phyloP scores from a whole-genome alignment of 2,329 filamentous ascomycete species.

The Aureobasidium pullulans region DNA sequence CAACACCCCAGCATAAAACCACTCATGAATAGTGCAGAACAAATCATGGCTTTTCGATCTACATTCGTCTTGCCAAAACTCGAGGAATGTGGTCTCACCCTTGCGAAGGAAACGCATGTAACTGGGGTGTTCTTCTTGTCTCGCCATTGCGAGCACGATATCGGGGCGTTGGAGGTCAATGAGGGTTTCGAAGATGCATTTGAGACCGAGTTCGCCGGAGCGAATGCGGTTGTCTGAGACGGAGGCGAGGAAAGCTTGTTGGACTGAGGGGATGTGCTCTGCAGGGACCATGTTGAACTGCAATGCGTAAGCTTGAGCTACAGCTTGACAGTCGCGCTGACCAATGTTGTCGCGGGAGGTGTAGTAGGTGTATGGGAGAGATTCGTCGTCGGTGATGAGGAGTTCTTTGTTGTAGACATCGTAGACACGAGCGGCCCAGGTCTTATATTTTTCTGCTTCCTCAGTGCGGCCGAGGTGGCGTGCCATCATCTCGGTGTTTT shows the following conservation, averaged over 20 bases:
- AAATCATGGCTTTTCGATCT: conserved; percentile 41
- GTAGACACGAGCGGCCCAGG: conserved; percentile 27
- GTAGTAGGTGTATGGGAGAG: conserved; percentile 33
- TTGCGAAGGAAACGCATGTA: conserved; percentile 42
- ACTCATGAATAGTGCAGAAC: conserved; percentile 43
- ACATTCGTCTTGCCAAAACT: conserved; percentile 40
- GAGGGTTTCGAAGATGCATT: conserved; percentile 36
- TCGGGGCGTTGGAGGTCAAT: conserved; percentile 34
- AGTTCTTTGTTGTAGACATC: conserved; percentile 30
- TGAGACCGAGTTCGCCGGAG: conserved; percentile 37
- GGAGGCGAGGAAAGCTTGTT: conserved; percentile 25
- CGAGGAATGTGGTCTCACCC: conserved; percentile 38
- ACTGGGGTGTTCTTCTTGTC: conserved; percentile 41
- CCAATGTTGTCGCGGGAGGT: conserved; percentile 30
- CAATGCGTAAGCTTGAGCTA: conserved; percentile 33
- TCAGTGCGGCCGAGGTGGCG: conserved; percentile 21
- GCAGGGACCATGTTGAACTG: conserved; percentile 29
- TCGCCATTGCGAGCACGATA: conserved; percentile 37
- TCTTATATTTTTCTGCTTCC: conserved; percentile 23
- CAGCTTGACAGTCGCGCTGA: conserved; percentile 30
- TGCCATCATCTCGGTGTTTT: conserved; percentile 32
- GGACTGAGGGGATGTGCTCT: conserved; percentile 22
- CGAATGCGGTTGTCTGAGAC: conserved; percentile 28
- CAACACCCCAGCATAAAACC: conserved; percentile 39
- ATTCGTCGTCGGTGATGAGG: conserved; percentile 25